These are phyloP conservation scores for Neurospora sp. DNA, from an alignment of 2,329 filamentous ascomycete genomes.

Conservation along the genomic window DNA sequence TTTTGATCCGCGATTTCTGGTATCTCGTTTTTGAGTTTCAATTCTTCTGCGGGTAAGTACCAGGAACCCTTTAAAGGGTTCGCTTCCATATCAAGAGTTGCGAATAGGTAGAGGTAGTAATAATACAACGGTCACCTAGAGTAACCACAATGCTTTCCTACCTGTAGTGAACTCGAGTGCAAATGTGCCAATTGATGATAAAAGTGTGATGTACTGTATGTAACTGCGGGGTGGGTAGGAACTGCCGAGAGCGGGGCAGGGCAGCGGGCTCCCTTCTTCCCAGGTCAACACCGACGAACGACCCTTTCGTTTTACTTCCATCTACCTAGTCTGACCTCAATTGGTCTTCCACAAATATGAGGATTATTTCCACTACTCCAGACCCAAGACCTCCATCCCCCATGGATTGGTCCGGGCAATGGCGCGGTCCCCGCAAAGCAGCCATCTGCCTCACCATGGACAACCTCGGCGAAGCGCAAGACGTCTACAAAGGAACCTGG, in stretches of 20 bases:
- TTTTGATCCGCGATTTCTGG: background rate
- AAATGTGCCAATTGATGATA: background rate
- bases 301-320: background rate
- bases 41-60: background rate
- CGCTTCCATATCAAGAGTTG: background rate
- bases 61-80: background rate
- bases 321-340: background rate
- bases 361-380: background rate
- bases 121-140: background rate
- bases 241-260: background rate
- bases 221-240: background rate
- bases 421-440: constrained; percentile 7
- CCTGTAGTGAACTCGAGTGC: background rate
- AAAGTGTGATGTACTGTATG: background rate
- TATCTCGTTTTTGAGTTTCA: background rate
- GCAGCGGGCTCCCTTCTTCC: background rate
- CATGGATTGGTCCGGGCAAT: background rate
- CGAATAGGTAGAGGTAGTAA: background rate
- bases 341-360: background rate
- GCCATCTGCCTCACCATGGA: constrained; percentile 24
- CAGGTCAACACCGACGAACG: background rate
- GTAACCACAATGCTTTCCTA: background rate
- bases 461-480: constrained; percentile 24
- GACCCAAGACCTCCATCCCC: background rate
- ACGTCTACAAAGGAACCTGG: constrained; percentile 19